Evolutionary conservation across 2,329 filamentous ascomycete genomes (phyloP).

Genomic region (Sarocladiaceae sp.): DNA sequence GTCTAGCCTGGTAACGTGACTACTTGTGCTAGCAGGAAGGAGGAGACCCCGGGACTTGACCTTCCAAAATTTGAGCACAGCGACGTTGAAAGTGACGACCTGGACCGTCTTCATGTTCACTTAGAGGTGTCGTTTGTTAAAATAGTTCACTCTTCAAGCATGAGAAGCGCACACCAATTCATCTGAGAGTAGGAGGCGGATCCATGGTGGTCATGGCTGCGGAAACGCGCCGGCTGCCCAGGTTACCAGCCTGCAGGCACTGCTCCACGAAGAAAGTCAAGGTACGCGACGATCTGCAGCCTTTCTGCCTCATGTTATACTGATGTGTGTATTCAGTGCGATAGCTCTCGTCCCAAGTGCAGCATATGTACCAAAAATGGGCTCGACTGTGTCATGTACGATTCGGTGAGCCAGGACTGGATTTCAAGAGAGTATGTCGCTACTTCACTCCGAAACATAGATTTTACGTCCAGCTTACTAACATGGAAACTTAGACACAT

Average conservation of each 20-base stretch:
- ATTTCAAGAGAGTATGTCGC: neutral
- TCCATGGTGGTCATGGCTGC: neutral
- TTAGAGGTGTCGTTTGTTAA: too few species aligned
- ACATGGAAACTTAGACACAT: slow-evolving; percentile 15
- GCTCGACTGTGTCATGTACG: neutral
- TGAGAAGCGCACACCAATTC: too few species aligned
- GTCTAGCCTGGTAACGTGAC: neutral
- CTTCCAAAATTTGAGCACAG: too few species aligned
- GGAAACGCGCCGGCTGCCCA: neutral
- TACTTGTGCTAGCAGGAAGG: neutral
- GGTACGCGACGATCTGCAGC: neutral
- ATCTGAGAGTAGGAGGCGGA: too few species aligned
- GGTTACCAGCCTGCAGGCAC: neutral
- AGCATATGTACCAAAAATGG: neutral
- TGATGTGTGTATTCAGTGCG: neutral
- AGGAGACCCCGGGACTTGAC: neutral
- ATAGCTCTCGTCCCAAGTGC: neutral
- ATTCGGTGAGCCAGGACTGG: neutral
- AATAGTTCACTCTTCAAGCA: too few species aligned
- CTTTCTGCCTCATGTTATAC: neutral
- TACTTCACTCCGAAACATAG: neutral
- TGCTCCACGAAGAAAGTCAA: neutral
- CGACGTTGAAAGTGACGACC: too few species aligned
- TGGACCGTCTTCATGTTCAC: too few species aligned
- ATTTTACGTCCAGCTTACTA: neutral